Base-by-base conservation (phyloP, 2,329 filamentous ascomycete genomes). In the Exophiala sp. region DNA sequence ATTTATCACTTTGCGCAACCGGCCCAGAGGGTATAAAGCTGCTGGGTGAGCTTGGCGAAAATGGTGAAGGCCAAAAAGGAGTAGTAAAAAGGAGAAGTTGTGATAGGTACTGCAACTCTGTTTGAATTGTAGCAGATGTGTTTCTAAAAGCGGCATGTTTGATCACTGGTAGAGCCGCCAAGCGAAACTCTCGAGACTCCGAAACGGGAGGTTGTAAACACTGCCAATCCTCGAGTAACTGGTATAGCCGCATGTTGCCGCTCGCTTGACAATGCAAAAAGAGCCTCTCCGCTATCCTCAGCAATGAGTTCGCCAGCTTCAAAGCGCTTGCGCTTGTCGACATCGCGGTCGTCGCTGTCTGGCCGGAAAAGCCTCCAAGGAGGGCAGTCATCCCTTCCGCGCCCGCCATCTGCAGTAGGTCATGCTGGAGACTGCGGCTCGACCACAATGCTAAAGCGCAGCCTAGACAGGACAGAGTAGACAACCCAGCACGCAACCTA, bases 401-500 rank as follows among this genome's bases (percentile, higher is more conserved):
- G 53, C 16, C 54, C 59, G 21, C 24, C 48, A 8, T 57, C 48
- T 29, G 50, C 53, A 35, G 50, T 46, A 50, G 46, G 47, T 53
- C 16, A 21, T 40, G 37, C 11, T 42, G 18, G 13, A 49, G 18
- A 8, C 27, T 14, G 18, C 11, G n/a, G 10, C 34, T 19, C n/a
- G 24, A 46, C 29, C n/a, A 13, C n/a, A 10, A 29, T 10, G 24
- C 43, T 48, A 18, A 49, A 14, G 14, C 16, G 7, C 9, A 41
- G 14, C 24, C 13, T 22, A 48, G 44, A 43, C 50, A 19, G 49
- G 46, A 2, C 39, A 49, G 9, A 66, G 64, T 43, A 62, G 68
- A 48, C 52, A 57, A 46, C 67, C 75, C 11, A 73, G 72, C 1
- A 73, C 69, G 27, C 80, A 79, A 53, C 78, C 79, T 0, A 73